Percentiles rank a stretch among this genome's conserved stretches.
These are phyloP conservation scores for Dioszegia hungarica DNA, from an alignment of 768 basidiomycete genomes.

Conservation along the genomic window DNA sequence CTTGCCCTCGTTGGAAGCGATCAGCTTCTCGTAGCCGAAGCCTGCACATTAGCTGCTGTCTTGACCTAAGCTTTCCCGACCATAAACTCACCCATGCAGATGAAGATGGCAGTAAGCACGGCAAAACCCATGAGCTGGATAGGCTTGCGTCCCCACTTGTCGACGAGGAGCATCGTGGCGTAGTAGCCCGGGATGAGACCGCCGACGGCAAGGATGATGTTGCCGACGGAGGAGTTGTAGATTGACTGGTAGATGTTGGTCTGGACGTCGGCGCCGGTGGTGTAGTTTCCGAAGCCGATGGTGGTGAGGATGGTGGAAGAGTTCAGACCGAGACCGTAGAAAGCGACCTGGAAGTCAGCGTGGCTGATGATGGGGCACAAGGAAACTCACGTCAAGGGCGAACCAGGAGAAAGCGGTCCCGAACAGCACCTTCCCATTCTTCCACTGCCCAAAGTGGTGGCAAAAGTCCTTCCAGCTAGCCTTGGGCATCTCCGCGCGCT, in stretches of 20 bases:
- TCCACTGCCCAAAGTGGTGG: constrained; percentile 61
- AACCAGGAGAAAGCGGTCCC: constrained; percentile 83
- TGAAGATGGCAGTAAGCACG: constrained; percentile 40
- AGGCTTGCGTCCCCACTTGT: constrained; percentile 49
- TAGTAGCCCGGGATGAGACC: constrained; percentile 51
- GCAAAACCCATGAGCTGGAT: constrained; percentile 49
- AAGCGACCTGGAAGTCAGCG: constrained; percentile 56
- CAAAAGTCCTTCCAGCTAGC: constrained; percentile 66
- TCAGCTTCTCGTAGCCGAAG: constrained; percentile 48
- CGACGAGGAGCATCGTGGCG: constrained; percentile 46
- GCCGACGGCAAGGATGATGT: constrained; percentile 49
- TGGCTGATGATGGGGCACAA: too few relatives aligned
- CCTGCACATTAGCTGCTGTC: constrained; percentile 23
- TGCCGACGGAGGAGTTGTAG: constrained; percentile 47
- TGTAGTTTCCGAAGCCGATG: constrained; percentile 62
- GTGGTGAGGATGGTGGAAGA: constrained; percentile 67
- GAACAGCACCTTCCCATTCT: constrained; percentile 73
- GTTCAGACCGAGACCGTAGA: constrained; percentile 84
- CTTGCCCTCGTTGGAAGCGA: constrained; percentile 34
- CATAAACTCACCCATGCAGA: constrained; percentile 28
- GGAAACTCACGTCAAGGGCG: constrained; percentile 50
- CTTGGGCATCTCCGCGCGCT: constrained; percentile 65
- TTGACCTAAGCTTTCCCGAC: too few relatives aligned
- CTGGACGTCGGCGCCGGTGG: constrained; percentile 34
- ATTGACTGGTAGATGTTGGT: constrained; percentile 37